Percentiles rank a stretch among this genome's conserved stretches.
Conservation (phyloP, 2,329 filamentous ascomycete genomes). For the Amauroascus verrucosus region DNA sequence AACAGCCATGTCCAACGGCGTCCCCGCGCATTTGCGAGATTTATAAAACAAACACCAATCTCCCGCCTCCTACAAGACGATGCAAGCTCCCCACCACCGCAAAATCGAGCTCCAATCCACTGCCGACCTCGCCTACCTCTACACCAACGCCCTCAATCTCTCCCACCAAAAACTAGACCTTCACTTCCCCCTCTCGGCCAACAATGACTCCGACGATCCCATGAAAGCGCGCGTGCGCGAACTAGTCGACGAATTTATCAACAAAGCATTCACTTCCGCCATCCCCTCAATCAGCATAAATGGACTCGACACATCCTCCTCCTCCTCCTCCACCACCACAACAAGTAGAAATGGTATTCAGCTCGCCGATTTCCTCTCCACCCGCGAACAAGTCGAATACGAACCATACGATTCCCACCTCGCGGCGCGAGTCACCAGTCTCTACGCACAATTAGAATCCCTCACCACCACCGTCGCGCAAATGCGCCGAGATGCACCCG, state of each 20-base stretch:
- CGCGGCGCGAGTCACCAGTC: slow-evolving; percentile 33
- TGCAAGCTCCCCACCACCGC: slow-evolving; percentile 34
- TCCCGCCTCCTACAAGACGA: slow-evolving; percentile 4
- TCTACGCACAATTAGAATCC: slow-evolving; percentile 40
- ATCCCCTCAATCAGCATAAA: slow-evolving; percentile 40
- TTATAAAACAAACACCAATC: background rate
- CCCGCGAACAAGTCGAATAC: slow-evolving; percentile 39
- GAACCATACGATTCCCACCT: slow-evolving; percentile 38
- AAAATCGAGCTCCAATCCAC: slow-evolving; percentile 44
- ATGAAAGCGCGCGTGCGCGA: slow-evolving; percentile 36
- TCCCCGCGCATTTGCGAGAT: background rate
- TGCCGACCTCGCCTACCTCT: slow-evolving; percentile 41
- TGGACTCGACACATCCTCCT: slow-evolving; percentile 31
- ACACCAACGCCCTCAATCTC: slow-evolving; percentile 36
- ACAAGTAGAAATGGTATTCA: background rate
- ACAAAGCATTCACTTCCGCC: slow-evolving; percentile 35
- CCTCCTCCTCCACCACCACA: background rate
- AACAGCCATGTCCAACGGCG: background rate
- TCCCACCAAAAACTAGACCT: slow-evolving; percentile 41
- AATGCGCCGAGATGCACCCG: slow-evolving; percentile 37
- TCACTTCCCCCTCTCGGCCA: slow-evolving; percentile 38
- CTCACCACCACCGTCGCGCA: slow-evolving; percentile 40
- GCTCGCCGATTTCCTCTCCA: slow-evolving; percentile 27
- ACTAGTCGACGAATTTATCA: slow-evolving; percentile 39
- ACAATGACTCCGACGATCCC: slow-evolving; percentile 30